These are phyloP conservation scores for Chimonanthus praecox DNA, from an alignment of 164 flowering plant species.

Conservation along the genomic window DNA sequence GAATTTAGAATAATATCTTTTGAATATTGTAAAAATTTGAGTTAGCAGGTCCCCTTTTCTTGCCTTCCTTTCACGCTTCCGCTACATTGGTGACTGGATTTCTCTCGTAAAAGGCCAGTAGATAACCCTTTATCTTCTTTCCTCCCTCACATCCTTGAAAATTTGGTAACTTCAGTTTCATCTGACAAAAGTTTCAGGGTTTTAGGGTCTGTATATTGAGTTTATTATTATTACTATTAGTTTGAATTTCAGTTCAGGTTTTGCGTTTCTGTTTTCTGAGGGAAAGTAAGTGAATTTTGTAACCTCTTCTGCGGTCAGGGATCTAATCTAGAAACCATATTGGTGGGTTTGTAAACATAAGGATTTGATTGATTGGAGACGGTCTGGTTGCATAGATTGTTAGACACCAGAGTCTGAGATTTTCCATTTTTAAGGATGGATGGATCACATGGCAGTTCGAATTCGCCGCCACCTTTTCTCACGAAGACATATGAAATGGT, in stretches of 20 bases:
- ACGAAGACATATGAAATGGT: slow-evolving; percentile 63
- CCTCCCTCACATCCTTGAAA: not conserved
- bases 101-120: not conserved
- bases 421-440: slow-evolving; percentile 27
- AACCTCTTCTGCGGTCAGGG: not conserved
- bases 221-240: not conserved
- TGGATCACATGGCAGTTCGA: slow-evolving; percentile 36
- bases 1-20: too few species aligned
- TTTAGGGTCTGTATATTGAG: not conserved
- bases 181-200: not conserved
- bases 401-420: not conserved
- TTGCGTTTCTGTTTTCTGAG: not conserved
- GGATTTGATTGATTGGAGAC: not conserved
- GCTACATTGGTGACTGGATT: not conserved
- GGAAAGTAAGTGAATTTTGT: not conserved
- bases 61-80: not conserved
- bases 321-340: not conserved
- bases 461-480: slow-evolving; percentile 53
- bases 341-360: not conserved
- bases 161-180: not conserved
- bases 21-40: too few species aligned
- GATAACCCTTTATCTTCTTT: not conserved
- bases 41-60: too few species aligned
- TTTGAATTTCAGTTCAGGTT: not conserved
- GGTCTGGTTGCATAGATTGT: not conserved